A percentile compares a stretch with the other conserved stretches of the same genome.
Conservation (phyloP, 2,329 filamentous ascomycete species). For the Byssothecium circinans region DNA sequence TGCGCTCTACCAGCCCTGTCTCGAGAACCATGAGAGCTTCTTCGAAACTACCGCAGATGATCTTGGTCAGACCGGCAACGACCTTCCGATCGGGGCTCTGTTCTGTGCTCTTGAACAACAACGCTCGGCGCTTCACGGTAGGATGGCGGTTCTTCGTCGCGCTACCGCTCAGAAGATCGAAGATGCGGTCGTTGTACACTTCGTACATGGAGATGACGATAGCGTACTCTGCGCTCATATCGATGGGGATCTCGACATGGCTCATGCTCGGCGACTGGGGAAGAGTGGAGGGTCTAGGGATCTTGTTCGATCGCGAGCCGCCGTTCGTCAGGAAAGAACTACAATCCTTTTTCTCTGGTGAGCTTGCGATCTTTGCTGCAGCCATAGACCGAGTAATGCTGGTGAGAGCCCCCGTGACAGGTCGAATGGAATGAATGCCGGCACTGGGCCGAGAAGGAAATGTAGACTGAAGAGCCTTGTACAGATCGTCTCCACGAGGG, state of each 20-base stretch:
- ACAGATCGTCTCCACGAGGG: constrained; percentile 19
- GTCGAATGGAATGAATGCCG: constrained; percentile 38
- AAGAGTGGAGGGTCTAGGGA: constrained; percentile 69
- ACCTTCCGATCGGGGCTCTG: constrained; percentile 87
- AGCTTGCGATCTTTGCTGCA: constrained; percentile 22
- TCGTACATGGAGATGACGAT: constrained; percentile 97
- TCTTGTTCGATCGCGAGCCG: constrained; percentile 56
- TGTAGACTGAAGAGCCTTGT: constrained; percentile 21
- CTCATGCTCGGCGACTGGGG: constrained; percentile 76
- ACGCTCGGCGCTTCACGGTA: constrained; percentile 66
- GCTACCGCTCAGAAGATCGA: constrained; percentile 76
- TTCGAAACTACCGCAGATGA: constrained; percentile 78
- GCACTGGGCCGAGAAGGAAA: constrained; percentile 22
- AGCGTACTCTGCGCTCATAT: constrained; percentile 75
- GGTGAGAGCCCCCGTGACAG: constrained; percentile 25
- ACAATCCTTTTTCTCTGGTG: constrained; percentile 53
- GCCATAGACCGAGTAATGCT: constrained; percentile 29
- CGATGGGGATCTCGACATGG: constrained; percentile 66
- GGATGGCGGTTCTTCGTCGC: constrained; percentile 57
- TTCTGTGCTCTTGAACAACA: constrained; percentile 93
- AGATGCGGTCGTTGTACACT: constrained; percentile 97
- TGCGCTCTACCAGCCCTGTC: constrained; percentile 81
- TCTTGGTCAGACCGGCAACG: constrained; percentile 86
- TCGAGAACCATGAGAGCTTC: constrained; percentile 91
- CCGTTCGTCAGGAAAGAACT: constrained; percentile 59